A percentile compares a stretch with the other conserved stretches of the same genome.
These are phyloP conservation scores for Fallopia convolvulus DNA, from an alignment of 148 eudicot species.

Conservation along the genomic window DNA sequence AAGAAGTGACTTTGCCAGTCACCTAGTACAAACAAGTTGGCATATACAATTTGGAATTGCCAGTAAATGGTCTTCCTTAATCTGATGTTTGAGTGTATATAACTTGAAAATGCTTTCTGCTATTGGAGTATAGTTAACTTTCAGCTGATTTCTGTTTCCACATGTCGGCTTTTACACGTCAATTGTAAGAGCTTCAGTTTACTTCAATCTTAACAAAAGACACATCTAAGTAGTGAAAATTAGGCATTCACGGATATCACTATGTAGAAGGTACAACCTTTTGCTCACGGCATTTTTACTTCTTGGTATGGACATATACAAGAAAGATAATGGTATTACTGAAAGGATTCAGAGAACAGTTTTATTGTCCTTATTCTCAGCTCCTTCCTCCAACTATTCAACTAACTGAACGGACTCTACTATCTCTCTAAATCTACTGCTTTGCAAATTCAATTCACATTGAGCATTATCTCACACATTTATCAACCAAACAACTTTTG, in stretches of 20 bases:
- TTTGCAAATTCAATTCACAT: conserved; percentile 4
- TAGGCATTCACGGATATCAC: background rate
- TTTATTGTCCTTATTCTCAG: background rate
- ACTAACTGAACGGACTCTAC: background rate
- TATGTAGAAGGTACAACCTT: background rate
- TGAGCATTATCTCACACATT: background rate
- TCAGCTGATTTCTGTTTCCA: background rate
- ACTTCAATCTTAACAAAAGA: background rate
- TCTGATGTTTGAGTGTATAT: background rate
- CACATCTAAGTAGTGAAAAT: background rate
- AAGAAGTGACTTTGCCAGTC: background rate
- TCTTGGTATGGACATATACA: background rate
- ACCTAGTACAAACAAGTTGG: background rate
- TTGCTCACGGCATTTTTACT: background rate
- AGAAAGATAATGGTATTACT: background rate
- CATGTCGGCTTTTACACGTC: background rate
- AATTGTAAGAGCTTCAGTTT: background rate
- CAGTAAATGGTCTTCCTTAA: background rate
- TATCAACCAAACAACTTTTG: background rate
- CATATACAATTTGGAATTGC: background rate
- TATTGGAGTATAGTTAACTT: background rate
- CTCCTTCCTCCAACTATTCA: background rate
- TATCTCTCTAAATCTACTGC: background rate
- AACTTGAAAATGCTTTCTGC: background rate
- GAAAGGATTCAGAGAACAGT: background rate